A percentile compares a stretch with the other conserved stretches of the same genome.
phyloP scores from a whole-genome alignment of 331 rosid species.

The Malus hybrid region DNA sequence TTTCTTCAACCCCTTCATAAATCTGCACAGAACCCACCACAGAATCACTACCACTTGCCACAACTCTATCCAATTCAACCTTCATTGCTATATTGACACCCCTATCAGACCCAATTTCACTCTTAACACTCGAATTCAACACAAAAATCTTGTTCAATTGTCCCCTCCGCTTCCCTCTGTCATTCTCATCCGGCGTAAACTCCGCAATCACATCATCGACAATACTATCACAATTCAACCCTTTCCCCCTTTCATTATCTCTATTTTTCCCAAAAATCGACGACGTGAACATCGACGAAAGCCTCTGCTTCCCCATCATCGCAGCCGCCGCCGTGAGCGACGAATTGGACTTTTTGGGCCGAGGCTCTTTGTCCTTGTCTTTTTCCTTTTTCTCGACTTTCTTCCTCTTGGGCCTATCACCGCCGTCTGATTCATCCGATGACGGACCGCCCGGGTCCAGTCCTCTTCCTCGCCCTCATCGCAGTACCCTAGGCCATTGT shows the following conservation, averaged over 20 bases:
- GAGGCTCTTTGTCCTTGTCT: slow-evolving; percentile 23
- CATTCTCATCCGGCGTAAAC: slow-evolving; percentile 79
- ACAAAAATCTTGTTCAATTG: slow-evolving; percentile 14
- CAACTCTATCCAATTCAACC: not conserved
- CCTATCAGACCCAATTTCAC: slow-evolving; percentile 10
- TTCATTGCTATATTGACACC: slow-evolving; percentile 7
- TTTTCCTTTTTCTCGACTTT: slow-evolving; percentile 41
- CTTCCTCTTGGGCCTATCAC: slow-evolving; percentile 54
- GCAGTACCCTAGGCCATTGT: slow-evolving; percentile 74
- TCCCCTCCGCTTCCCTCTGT: slow-evolving; percentile 50
- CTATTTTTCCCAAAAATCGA: slow-evolving; percentile 53
- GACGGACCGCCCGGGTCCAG: slow-evolving; percentile 75
- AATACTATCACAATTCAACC: slow-evolving; percentile 42
- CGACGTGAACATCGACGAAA: slow-evolving; percentile 86
- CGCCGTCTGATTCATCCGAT: slow-evolving; percentile 67
- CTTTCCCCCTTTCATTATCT: slow-evolving; percentile 47
- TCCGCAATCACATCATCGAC: slow-evolving; percentile 84
- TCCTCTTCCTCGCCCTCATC: slow-evolving; percentile 97
- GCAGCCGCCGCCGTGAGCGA: slow-evolving; percentile 87
- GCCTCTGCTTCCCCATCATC: slow-evolving; percentile 70
- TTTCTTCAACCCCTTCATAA: slow-evolving; percentile 10
- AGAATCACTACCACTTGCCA: slow-evolving; percentile 12
- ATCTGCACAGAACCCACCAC: slow-evolving; percentile 22
- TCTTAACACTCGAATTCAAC: slow-evolving; percentile 7
- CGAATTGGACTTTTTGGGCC: slow-evolving; percentile 44